Conservation (phyloP, 345 rosid species). For the Psidium friedrichsthalianum region DNA sequence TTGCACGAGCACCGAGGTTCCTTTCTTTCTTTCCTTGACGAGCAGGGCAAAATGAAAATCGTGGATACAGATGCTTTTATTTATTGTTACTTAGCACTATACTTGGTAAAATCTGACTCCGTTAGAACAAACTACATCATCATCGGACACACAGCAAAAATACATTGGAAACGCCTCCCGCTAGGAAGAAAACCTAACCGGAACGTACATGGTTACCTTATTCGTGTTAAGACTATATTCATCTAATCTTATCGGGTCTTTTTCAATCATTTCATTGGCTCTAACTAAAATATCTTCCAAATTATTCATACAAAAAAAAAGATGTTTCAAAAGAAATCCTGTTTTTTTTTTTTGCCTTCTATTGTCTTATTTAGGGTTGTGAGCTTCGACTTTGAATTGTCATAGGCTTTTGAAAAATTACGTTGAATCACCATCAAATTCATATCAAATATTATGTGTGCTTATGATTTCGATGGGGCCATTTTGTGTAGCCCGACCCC, state of each 20-base stretch:
- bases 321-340: background rate
- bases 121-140: background rate
- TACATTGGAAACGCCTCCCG: background rate
- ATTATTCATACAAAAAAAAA: background rate
- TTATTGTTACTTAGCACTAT: background rate
- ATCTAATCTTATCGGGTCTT: background rate
- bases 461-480: background rate
- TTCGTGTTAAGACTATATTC: too few relatives aligned
- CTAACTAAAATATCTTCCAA: background rate
- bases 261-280: background rate
- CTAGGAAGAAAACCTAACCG: background rate
- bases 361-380: background rate
- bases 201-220: background rate
- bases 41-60: background rate
- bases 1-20: slow-evolving; percentile 34
- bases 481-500: background rate
- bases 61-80: background rate
- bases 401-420: background rate
- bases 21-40: background rate
- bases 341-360: background rate
- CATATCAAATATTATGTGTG: background rate
- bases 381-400: background rate
- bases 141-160: background rate
- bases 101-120: background rate
- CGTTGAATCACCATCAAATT: background rate